Evolutionary conservation across 768 basidiomycete genomes (phyloP).

Genomic region (Mycena albidolilacea): DNA sequence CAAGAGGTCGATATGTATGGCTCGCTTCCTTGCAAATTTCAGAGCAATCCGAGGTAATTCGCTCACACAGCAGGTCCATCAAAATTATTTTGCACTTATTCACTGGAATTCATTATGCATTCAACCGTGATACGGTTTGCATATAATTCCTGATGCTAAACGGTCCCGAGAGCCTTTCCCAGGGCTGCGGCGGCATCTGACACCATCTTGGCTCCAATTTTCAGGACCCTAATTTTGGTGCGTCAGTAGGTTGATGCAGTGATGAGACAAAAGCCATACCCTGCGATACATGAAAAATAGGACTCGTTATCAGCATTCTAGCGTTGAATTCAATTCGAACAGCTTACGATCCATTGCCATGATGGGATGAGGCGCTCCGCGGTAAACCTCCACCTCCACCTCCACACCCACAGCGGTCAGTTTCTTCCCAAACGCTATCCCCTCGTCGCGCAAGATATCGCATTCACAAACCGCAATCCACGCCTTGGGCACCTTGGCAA

Average conservation of each 20-base stretch:
- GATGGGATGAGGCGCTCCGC: conserved; percentile 78
- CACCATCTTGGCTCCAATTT: conserved; percentile 54
- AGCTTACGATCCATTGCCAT: conserved; percentile 81
- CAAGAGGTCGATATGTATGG: no score
- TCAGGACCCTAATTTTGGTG: conserved; percentile 40
- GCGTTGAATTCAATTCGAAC: neutral
- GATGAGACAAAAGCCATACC: conserved; percentile 33
- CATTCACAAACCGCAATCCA: conserved; percentile 77
- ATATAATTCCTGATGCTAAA: no score
- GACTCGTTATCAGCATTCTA: neutral
- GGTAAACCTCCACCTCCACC: conserved; percentile 70
- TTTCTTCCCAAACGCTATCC: conserved; percentile 73
- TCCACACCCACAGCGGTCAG: conserved; percentile 66
- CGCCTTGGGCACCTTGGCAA: conserved; percentile 66
- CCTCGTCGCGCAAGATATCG: conserved; percentile 79
- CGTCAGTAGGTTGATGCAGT: conserved; percentile 8
- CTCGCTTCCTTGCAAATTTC: no score
- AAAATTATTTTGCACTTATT: no score
- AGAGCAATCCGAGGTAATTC: no score
- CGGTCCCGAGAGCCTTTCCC: conserved; percentile 46
- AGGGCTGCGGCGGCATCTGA: conserved; percentile 54
- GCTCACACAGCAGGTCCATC: no score
- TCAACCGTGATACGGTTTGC: no score
- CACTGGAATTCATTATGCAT: no score
- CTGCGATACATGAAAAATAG: conserved; percentile 28